These are phyloP conservation scores for Alternaria panax DNA, from an alignment of 2,329 filamentous ascomycete genomes.

Conservation along the genomic window DNA sequence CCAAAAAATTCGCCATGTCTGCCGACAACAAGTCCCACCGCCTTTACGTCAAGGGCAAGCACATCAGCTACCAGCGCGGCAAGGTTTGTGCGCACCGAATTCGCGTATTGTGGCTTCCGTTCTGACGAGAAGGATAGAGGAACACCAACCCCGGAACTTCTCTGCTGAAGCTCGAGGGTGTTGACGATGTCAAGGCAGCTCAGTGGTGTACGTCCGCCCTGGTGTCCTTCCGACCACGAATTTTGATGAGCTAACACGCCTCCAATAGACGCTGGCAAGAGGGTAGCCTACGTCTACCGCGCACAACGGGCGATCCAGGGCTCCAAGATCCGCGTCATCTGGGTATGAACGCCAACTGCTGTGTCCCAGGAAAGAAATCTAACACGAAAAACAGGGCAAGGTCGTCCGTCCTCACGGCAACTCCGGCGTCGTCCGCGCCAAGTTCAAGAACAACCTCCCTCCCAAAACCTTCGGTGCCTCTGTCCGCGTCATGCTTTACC, in stretches of 20 bases:
- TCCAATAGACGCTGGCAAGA: conserved; percentile 2
- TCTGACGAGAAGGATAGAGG: conserved; percentile 68
- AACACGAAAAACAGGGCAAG: conserved; percentile 59
- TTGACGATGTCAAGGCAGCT: conserved; percentile 87
- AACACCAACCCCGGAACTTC: conserved; percentile 87
- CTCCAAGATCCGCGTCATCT: conserved; percentile 98
- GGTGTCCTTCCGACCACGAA: conserved; percentile 50
- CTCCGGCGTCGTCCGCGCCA: conserved; percentile 96
- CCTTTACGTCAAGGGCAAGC: conserved; percentile 74
- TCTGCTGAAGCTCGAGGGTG: conserved; percentile 98
- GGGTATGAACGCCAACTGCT: conserved; percentile 16
- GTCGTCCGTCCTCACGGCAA: conserved; percentile 96
- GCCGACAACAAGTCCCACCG: conserved; percentile 48
- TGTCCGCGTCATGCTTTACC: conserved; percentile 97
- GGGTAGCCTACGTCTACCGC: conserved; percentile 78
- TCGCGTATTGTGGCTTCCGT: conserved; percentile 12
- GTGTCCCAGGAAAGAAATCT: not conserved
- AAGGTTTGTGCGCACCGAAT: conserved; percentile 23
- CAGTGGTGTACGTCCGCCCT: conserved; percentile 66
- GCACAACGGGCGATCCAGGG: conserved; percentile 93
- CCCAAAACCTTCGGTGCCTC: conserved; percentile 87
- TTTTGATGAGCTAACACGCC: not conserved
- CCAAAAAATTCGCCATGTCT: conserved; percentile 47
- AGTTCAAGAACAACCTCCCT: conserved; percentile 96
- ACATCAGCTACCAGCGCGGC: conserved; percentile 88